These are phyloP conservation scores for Sequoia sempervirens DNA, from an alignment of 75 land plant species.

Conservation along the genomic window DNA sequence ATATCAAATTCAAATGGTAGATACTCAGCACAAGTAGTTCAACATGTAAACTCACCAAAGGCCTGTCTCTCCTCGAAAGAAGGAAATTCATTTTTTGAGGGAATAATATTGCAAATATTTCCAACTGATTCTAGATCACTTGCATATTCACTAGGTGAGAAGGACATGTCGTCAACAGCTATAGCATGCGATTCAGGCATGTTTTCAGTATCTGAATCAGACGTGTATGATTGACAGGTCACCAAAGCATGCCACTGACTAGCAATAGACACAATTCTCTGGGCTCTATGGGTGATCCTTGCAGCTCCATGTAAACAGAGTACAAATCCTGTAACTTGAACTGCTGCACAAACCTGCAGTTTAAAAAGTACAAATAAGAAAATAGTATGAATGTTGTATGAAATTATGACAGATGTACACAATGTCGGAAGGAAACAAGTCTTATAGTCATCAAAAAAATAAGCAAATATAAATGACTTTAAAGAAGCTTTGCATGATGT, in stretches of 20 bases:
- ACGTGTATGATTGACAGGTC: conserved; percentile 21
- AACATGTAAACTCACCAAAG: conserved; percentile 14
- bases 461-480: not conserved
- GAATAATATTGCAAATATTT: conserved; percentile 1
- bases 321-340: conserved; percentile 34
- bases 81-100: conserved; percentile 17
- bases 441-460: not conserved
- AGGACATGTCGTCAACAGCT: conserved; percentile 10
- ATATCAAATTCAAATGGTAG: too few species aligned
- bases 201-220: conserved; percentile 5
- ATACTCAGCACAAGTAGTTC: not conserved
- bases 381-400: not conserved
- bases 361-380: not conserved
- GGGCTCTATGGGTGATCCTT: conserved; percentile 43
- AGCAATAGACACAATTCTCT: conserved; percentile 34
- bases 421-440: not conserved
- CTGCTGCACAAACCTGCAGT: conserved; percentile 41
- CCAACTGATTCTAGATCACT: conserved; percentile 14
- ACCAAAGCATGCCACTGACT: conserved; percentile 43
- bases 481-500: not conserved
- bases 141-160: not conserved
- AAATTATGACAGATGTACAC: not conserved
- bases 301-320: conserved; percentile 42
- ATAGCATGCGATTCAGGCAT: not conserved
- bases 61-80: conserved; percentile 41